Base-by-base conservation (phyloP, 768 basidiomycete genomes). In the Hericium rajendrae region DNA sequence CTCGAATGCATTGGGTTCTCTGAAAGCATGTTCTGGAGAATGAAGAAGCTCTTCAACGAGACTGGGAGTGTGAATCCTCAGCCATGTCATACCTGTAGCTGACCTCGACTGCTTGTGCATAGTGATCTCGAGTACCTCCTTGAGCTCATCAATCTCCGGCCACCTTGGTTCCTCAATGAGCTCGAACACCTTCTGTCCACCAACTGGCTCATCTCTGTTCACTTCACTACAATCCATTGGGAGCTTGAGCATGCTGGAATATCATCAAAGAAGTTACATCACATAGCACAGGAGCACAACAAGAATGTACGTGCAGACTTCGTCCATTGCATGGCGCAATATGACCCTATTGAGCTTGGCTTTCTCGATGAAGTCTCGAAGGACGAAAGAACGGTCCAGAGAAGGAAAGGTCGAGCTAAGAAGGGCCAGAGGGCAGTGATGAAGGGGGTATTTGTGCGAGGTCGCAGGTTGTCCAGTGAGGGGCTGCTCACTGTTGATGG, bases 161-260 rank as follows among this genome's bases (percentile, higher is more conserved):
- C 72, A 10, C 63, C 70, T 58, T 72, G 62, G 60, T 74, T 74
- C 51, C 63, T 74, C 0, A 68, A 73, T 49, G 70, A 75, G 54
- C 65, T 73, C 22, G 10, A 16, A 8, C 20, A 43, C 70, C 59
- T 62, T 39, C 51, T 62, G 10, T 22, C 24, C 12, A 48, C 37
- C 15, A 72, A 73, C 55, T 58, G 64, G 0, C 71, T 72, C 59
- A 67, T 74, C 39, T 65, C 70, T 10, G 59, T 69, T 5, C 70
- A 73, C 60, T 72, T 64, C 59, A 60, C 66, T 4, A 73, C 72
- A 1, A 68, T 73, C 32, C 63, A 65, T 54, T 61, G 66, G 0
- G 64, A 67, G 40, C 69, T 75, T 8, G 55, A 60, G n/a, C 57
- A 61, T 39, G 62, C 61, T 38, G 66, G 67, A 10, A 40, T 70